Percentiles rank a stretch among this genome's conserved stretches.
Conservation (phyloP, 208 protist genomes). For the Crithidia mellificae region DNA sequence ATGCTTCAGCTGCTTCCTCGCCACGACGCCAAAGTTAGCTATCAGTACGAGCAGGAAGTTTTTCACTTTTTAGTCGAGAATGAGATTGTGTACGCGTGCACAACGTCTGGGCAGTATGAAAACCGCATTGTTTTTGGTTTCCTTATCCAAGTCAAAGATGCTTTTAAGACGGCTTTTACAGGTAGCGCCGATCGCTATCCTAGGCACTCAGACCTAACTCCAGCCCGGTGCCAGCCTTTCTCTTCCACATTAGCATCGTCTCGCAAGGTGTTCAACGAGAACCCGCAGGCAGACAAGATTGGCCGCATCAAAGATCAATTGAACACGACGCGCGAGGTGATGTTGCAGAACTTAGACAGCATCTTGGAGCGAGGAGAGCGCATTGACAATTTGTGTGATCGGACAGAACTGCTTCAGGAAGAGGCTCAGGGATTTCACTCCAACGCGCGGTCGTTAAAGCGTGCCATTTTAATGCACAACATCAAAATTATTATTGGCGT, state of each 20-base stretch:
- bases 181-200: conserved; percentile 59
- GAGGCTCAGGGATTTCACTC: conserved; percentile 72
- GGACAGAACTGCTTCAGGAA: conserved; percentile 65
- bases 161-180: conserved; percentile 71
- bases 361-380: conserved; percentile 80
- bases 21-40: conserved; percentile 76
- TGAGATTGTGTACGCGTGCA: conserved; percentile 78
- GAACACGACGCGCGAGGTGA: conserved; percentile 75
- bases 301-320: conserved; percentile 71
- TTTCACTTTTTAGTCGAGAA: conserved; percentile 89
- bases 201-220: conserved; percentile 42
- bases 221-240: conserved; percentile 50
- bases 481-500: conserved; percentile 66
- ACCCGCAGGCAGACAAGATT: conserved; percentile 72
- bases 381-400: conserved; percentile 83
- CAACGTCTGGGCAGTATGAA: conserved; percentile 52
- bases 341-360: conserved; percentile 84
- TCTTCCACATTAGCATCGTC: conserved; percentile 35
- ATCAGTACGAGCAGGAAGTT: conserved; percentile 67
- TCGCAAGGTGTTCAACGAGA: conserved; percentile 59
- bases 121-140: conserved; percentile 70
- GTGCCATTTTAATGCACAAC: conserved; percentile 63
- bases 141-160: conserved; percentile 58
- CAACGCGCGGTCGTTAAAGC: conserved; percentile 51
- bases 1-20: conserved; percentile 76